These are phyloP conservation scores for Mycena olivaceomarginata DNA, from an alignment of 768 basidiomycete species.

Conservation along the genomic window DNA sequence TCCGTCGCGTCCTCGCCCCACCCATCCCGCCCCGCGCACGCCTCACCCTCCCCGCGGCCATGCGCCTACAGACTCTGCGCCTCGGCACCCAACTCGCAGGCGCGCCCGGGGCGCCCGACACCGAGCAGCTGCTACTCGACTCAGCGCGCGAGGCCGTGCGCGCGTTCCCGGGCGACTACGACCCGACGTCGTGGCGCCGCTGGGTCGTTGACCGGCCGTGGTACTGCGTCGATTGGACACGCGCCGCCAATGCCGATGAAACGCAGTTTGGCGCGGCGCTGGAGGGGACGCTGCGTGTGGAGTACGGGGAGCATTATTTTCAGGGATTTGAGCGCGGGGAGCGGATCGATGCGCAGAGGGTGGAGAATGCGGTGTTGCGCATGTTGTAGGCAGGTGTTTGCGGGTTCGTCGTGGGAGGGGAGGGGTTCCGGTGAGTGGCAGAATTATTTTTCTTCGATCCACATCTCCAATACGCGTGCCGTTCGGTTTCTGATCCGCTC, in stretches of 20 bases:
- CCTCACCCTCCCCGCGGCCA: neutral
- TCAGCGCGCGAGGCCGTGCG: constrained; percentile 15
- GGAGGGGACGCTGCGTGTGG: constrained; percentile 18
- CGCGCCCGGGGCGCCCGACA: too few relatives aligned
- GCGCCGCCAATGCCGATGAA: neutral
- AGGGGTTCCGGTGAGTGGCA: too few relatives aligned
- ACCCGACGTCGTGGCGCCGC: constrained; percentile 37
- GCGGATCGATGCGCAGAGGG: constrained; percentile 15
- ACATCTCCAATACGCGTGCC: too few relatives aligned
- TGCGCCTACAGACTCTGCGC: neutral
- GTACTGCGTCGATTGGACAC: constrained; percentile 30
- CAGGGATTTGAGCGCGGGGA: constrained; percentile 34
- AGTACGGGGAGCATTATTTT: constrained; percentile 37
- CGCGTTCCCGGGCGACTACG: constrained; percentile 29
- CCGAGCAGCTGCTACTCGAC: neutral
- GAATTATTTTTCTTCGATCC: too few relatives aligned
- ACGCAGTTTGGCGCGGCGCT: neutral
- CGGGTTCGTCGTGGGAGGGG: too few relatives aligned
- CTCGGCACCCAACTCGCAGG: constrained; percentile 37
- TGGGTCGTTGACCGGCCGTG: constrained; percentile 41
- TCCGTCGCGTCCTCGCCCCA: neutral
- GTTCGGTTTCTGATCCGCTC: too few relatives aligned
- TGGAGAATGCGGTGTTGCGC: neutral
- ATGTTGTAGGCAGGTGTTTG: neutral
- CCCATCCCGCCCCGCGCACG: neutral